Evolutionary conservation across 257 asterid species (phyloP).

Genomic region (Solanum virginianum): DNA sequence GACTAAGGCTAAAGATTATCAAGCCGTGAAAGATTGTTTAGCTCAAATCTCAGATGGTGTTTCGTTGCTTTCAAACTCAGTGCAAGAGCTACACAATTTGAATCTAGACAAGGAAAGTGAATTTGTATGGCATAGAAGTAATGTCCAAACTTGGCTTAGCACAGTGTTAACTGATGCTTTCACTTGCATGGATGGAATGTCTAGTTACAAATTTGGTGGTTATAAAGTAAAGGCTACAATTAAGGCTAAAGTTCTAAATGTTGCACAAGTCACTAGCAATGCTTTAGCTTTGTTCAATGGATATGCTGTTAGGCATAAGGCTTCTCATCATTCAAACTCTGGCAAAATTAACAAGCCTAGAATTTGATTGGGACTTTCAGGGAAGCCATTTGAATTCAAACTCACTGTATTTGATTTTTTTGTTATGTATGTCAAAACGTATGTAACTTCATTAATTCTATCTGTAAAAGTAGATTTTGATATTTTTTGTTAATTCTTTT

Average conservation of each 20-base stretch:
- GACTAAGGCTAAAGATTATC: conserved; percentile 20
- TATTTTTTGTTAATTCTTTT: background rate
- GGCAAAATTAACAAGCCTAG: background rate
- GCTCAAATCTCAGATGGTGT: conserved; percentile 55
- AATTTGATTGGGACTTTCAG: background rate
- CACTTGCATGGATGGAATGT: conserved; percentile 41
- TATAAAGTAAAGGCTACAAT: conserved; percentile 27
- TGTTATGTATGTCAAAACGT: background rate
- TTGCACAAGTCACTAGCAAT: conserved; percentile 43
- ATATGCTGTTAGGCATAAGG: conserved; percentile 32
- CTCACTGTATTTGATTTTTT: background rate
- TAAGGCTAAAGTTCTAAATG: conserved; percentile 42
- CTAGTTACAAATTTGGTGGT: conserved; percentile 32
- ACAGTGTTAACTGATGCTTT: conserved; percentile 44
- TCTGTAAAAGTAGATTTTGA: background rate
- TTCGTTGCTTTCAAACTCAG: conserved; percentile 28
- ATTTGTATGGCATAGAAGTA: conserved; percentile 54
- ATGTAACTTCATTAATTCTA: background rate
- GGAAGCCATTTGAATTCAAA: background rate
- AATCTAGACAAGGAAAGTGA: conserved; percentile 12
- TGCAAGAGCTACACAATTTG: conserved; percentile 30
- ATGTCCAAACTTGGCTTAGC: conserved; percentile 48
- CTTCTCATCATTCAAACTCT: background rate
- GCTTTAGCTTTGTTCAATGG: conserved; percentile 47
- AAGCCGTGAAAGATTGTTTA: conserved; percentile 33